Percentiles rank a stretch among this genome's conserved stretches.
Conservation (phyloP, 1,284 basidiomycete species). For the Papiliotrema flavescens region DNA sequence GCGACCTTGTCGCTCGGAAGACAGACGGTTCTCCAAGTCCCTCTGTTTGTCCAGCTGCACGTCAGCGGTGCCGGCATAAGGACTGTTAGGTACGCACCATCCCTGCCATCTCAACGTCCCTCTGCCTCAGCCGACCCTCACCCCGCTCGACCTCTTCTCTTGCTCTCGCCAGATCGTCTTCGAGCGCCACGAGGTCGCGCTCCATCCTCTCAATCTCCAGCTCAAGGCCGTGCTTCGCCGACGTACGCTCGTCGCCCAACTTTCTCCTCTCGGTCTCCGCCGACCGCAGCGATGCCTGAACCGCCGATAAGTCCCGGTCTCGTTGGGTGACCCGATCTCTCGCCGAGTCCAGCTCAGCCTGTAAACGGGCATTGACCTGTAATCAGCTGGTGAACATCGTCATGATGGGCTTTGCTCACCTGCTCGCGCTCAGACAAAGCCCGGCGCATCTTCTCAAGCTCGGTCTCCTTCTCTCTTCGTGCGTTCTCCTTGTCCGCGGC, state of each 20-base stretch:
- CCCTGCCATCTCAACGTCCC: constrained; percentile 66
- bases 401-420: constrained; percentile 12
- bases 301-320: constrained; percentile 62
- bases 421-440: constrained; percentile 49
- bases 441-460: constrained; percentile 47
- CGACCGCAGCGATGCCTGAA: constrained; percentile 68
- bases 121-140: constrained; percentile 63
- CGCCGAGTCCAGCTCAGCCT: constrained; percentile 46
- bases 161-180: constrained; percentile 72
- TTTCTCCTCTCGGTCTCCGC: constrained; percentile 57
- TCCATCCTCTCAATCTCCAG: constrained; percentile 85
- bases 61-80: not conserved
- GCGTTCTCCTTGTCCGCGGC: constrained; percentile 39
- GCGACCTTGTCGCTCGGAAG: constrained; percentile 76
- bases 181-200: constrained; percentile 74
- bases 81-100: constrained; percentile 49
- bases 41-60: constrained; percentile 65
- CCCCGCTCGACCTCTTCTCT: constrained; percentile 68
- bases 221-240: constrained; percentile 80
- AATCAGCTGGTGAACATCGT: not conserved
- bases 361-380: constrained; percentile 39
- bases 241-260: constrained; percentile 73
- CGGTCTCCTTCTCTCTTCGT: constrained; percentile 48
- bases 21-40: constrained; percentile 69
- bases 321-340: constrained; percentile 48